These are phyloP conservation scores for Coemansia guatemalensis DNA, from an alignment of 192 early-diverging fungal genomes.

Conservation along the genomic window DNA sequence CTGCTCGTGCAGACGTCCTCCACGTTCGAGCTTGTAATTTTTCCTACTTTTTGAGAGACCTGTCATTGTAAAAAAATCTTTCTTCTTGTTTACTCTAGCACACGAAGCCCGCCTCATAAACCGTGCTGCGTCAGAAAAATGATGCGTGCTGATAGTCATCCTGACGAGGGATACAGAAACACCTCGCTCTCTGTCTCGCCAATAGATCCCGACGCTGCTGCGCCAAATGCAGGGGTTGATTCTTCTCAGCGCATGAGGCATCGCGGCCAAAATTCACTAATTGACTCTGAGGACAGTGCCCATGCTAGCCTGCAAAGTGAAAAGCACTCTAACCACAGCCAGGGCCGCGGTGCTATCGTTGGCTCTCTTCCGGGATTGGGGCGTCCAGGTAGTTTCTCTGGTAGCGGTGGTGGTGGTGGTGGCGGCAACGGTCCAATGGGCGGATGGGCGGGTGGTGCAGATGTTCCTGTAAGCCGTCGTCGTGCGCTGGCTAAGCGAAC, in stretches of 20 bases:
- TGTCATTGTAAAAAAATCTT: too few relatives aligned
- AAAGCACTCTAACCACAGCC: neutral
- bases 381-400: neutral
- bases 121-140: neutral
- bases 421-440: constrained; percentile 12
- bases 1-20: too few relatives aligned
- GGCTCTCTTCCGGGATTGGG: too few relatives aligned
- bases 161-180: neutral
- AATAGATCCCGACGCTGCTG: neutral
- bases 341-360: too few relatives aligned
- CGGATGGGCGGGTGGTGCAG: constrained; percentile 22
- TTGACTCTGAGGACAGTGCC: constrained; percentile 12
- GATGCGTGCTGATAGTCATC: constrained; percentile 10
- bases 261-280: constrained; percentile 9
- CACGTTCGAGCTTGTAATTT: too few relatives aligned
- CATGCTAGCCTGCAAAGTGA: constrained; percentile 4
- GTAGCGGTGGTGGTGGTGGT: constrained; percentile 1
- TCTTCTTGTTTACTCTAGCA: too few relatives aligned
- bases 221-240: neutral
- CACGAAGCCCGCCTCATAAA: too few relatives aligned
- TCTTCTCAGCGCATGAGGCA: constrained; percentile 5
- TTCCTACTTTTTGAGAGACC: too few relatives aligned
- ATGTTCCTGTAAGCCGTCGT: constrained; percentile 2
- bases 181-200: neutral
- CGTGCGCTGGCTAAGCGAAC: constrained; percentile 3